A percentile compares a stretch with the other conserved stretches of the same genome.
Conservation (phyloP, 352 stramenopile genomes). For the Pythium oligandrum region DNA sequence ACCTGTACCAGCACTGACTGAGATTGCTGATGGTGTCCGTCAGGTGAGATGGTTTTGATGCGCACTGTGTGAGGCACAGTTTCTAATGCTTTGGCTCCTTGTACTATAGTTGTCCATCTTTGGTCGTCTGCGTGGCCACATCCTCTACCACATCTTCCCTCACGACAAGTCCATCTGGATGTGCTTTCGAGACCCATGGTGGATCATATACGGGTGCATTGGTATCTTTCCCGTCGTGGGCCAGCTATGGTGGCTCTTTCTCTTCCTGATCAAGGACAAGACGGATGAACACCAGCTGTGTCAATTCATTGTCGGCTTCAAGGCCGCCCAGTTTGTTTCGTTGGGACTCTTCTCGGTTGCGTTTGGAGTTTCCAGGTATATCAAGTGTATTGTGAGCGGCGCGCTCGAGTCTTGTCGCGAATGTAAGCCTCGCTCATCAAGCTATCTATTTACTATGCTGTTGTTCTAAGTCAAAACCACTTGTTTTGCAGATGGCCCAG, state of each 20-base stretch:
- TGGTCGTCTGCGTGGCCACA: slow-evolving; percentile 50
- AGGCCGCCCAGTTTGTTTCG: slow-evolving; percentile 88
- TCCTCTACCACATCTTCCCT: slow-evolving; percentile 87
- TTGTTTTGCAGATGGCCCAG: slow-evolving; percentile 28
- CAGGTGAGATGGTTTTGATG: slow-evolving; percentile 4
- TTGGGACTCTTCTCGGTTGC: slow-evolving; percentile 71
- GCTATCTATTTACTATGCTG: not conserved
- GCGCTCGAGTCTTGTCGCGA: slow-evolving; percentile 57
- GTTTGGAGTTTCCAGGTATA: slow-evolving; percentile 60
- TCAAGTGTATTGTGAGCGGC: slow-evolving; percentile 62
- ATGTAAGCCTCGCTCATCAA: slow-evolving; percentile 13
- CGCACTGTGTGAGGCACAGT: not conserved
- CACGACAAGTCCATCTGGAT: slow-evolving; percentile 87
- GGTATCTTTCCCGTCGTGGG: slow-evolving; percentile 81
- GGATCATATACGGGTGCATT: slow-evolving; percentile 67
- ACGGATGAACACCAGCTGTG: slow-evolving; percentile 91
- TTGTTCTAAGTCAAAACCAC: not conserved
- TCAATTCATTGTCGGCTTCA: slow-evolving; percentile 90
- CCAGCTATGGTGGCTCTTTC: slow-evolving; percentile 87
- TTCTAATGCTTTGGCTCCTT: not conserved
- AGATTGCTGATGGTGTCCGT: not conserved
- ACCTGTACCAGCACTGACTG: slow-evolving; percentile 4
- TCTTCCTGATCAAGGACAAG: slow-evolving; percentile 90
- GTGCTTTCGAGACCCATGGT: slow-evolving; percentile 80
- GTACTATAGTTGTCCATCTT: slow-evolving; percentile 28